Evolutionary conservation across 345 rosid genomes (phyloP).

Genomic region (Rubroshorea leprosula): DNA sequence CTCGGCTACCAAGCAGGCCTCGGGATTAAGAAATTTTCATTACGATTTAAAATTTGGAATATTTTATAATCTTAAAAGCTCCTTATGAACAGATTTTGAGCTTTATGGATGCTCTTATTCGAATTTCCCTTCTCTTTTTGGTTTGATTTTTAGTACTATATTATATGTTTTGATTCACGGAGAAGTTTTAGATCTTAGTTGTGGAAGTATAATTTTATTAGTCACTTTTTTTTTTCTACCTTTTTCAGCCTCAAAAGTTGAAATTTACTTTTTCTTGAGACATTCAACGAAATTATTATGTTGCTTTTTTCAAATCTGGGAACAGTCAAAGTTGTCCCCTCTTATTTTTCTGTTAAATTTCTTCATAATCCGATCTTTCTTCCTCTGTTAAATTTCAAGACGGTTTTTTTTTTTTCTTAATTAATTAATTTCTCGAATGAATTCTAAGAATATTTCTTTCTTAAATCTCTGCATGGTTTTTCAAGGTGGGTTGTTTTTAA

Average conservation of each 20-base stretch:
- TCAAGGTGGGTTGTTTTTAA: no score
- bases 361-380: neutral
- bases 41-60: neutral
- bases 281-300: constrained; percentile 6
- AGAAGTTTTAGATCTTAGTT: no score
- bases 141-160: neutral
- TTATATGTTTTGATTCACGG: neutral
- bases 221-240: neutral
- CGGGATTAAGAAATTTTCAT: neutral
- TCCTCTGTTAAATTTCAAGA: neutral
- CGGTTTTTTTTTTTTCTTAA: no score
- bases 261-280: constrained; percentile 1
- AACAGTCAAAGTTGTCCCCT: constrained; percentile 15
- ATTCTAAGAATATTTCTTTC: no score
- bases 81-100: no score
- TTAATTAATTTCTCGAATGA: no score
- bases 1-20: neutral
- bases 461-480: no score
- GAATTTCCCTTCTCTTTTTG: no score
- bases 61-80: no score
- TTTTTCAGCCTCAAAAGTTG: constrained; percentile 7
- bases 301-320: constrained; percentile 16
- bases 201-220: neutral
- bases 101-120: neutral
- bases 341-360: neutral